These are phyloP conservation scores for Plasmodium cynomolgi DNA, from an alignment of 169 alveolate species.

Conservation along the genomic window DNA sequence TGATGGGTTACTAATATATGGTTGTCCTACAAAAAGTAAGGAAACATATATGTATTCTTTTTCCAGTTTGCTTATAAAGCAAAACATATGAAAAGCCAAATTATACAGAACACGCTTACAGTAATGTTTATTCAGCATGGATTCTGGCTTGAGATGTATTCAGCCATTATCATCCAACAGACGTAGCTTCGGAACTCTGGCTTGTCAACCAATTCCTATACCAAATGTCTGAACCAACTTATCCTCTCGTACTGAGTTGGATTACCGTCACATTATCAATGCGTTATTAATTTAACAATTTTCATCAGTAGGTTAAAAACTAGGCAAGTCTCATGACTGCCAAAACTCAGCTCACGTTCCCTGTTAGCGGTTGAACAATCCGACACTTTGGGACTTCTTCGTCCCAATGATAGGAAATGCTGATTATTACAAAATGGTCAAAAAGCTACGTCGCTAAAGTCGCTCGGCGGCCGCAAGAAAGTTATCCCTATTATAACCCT, in stretches of 20 bases:
- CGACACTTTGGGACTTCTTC: conserved; percentile 54
- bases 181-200: conserved; percentile 91
- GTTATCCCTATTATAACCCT: conserved; percentile 10
- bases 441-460: conserved; percentile 34
- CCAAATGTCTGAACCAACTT: conserved; percentile 90
- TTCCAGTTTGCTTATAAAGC: conserved; percentile 23
- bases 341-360: conserved; percentile 85
- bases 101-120: background rate
- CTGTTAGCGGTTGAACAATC: conserved; percentile 85
- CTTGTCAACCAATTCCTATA: conserved; percentile 86
- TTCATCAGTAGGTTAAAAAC: conserved; percentile 10
- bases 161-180: conserved; percentile 90
- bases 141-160: conserved; percentile 92
- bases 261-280: conserved; percentile 68
- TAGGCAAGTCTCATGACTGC: background rate
- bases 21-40: background rate
- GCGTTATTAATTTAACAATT: background rate
- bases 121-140: conserved; percentile 82
- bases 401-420: conserved; percentile 31
- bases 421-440: background rate
- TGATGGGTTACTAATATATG: conserved; percentile 1
- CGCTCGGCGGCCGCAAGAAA: conserved; percentile 23
- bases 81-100: conserved; percentile 12
- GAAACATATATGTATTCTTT: conserved; percentile 4
- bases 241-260: conserved; percentile 92